These are phyloP conservation scores for Ramaria sp. DNA, from an alignment of 768 basidiomycete species.

Conservation along the genomic window DNA sequence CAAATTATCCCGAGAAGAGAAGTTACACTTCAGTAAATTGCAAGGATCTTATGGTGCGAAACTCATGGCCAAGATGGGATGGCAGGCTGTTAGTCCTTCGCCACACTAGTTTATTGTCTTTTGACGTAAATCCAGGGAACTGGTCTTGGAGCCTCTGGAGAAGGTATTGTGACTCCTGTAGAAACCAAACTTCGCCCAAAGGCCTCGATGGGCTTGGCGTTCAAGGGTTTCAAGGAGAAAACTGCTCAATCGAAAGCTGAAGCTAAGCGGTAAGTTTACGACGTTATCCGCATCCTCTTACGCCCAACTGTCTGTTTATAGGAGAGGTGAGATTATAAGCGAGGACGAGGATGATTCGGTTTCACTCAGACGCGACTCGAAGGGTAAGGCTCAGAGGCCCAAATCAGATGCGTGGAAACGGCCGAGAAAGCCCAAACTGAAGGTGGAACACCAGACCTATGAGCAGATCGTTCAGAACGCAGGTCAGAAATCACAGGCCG, in stretches of 20 bases:
- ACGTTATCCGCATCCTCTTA: not conserved
- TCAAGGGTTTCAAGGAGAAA: slow-evolving; percentile 79
- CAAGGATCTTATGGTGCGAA: slow-evolving; percentile 73
- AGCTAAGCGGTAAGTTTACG: slow-evolving; percentile 47
- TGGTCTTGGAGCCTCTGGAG: slow-evolving; percentile 64
- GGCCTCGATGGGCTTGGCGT: slow-evolving; percentile 73
- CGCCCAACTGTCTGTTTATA: not conserved
- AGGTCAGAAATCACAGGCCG: slow-evolving; percentile 41
- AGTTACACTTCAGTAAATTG: slow-evolving; percentile 75
- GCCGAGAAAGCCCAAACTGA: slow-evolving; percentile 74
- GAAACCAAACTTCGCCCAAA: slow-evolving; percentile 78
- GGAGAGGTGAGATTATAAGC: slow-evolving; percentile 48
- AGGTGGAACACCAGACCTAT: slow-evolving; percentile 90
- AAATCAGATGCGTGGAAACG: slow-evolving; percentile 78
- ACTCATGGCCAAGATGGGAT: slow-evolving; percentile 93
- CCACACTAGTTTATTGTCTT: not conserved
- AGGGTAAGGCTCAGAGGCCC: slow-evolving; percentile 39
- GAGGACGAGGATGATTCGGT: slow-evolving; percentile 55
- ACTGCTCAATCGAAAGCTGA: slow-evolving; percentile 78
- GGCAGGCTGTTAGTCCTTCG: slow-evolving; percentile 51
- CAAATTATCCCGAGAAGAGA: slow-evolving; percentile 50
- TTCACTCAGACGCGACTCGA: slow-evolving; percentile 29
- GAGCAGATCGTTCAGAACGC: slow-evolving; percentile 91
- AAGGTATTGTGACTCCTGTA: slow-evolving; percentile 82
- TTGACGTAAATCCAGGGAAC: slow-evolving; percentile 23